phyloP scores from a whole-genome alignment of 257 asterid genomes.

The Solanum phureja region DNA sequence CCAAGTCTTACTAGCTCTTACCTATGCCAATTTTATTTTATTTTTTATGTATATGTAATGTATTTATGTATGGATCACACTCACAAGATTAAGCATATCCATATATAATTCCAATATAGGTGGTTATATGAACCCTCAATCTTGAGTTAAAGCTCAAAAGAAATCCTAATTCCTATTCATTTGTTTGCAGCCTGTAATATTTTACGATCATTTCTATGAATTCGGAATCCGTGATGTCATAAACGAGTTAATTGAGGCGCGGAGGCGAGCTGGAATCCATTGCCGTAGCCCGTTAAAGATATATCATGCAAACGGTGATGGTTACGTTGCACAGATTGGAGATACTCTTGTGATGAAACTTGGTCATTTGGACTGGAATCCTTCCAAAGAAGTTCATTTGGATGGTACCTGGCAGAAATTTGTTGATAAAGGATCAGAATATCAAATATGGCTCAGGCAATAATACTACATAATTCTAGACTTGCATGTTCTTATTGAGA shows the following conservation, averaged over 20 bases:
- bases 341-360: constrained; percentile 28
- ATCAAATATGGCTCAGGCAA: constrained; percentile 32
- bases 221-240: constrained; percentile 27
- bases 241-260: constrained; percentile 29
- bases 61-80: neutral
- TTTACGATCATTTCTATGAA: constrained; percentile 31
- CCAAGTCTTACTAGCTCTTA: neutral
- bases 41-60: neutral
- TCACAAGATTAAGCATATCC: neutral
- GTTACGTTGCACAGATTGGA: constrained; percentile 30
- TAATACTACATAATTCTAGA: neutral
- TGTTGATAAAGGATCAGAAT: constrained; percentile 28
- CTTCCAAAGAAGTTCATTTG: constrained; percentile 28
- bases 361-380: constrained; percentile 33
- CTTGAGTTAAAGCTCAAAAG: neutral
- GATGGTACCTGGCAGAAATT: constrained; percentile 34
- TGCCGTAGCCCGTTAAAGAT: constrained; percentile 30
- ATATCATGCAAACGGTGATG: constrained; percentile 28
- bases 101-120: neutral
- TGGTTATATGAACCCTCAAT: neutral
- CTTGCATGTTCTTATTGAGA: constrained; percentile 5
- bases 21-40: neutral
- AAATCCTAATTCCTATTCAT: neutral
- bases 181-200: constrained; percentile 20
- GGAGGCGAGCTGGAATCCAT: constrained; percentile 27